Evolutionary conservation across 2,329 filamentous ascomycete genomes (phyloP), one percentile per base, ranked within the genome.

Genomic region (Hypoxylon sp.): DNA sequence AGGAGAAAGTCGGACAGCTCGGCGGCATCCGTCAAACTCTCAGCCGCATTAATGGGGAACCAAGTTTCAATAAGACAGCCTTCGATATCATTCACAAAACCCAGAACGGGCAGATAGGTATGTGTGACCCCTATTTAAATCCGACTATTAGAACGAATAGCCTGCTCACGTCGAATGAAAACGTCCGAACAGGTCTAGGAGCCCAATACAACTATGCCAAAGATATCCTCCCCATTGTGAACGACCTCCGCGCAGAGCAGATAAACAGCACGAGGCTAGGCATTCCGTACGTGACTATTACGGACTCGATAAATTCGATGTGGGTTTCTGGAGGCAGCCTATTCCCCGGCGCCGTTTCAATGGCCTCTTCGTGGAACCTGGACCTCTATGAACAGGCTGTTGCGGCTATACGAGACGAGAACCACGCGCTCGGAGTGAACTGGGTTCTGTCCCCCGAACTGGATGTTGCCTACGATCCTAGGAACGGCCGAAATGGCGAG

Each of bases 361-460:
- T 78, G 73, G 75, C 72, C 0, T 75, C 76, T 0, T 75, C 76
- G 0, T 79, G 73, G 53, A 79, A 79, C 46, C 48, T 79, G 0
- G 71, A 73, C 4, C 70, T 79, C 0, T 79, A 75, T 52, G 73
- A 75, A 48, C 60, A 76, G 39, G 73, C 67, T 1, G 65, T 76
- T 2, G 65, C 61, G 2, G 76, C 74, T 0, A 77, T 77, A 8
- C 73, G 78, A 2, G 77, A 79, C 2, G 78, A 79, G 62, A 77
- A 77, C 27, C 51, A 75, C 6, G 75, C 77, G 1, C 60, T 78
- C 6, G 78, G 78, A 0, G 73, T 76, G 31, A 74, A 72, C 31
- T 80, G 78, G 78, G 76, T 80, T 7, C 70, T 80, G 1, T 77
- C 75, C 0, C 78, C 78, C 6, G 76, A 77, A 32, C 65, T 80